These are phyloP conservation scores for Saccharomycopsis babjevae DNA, from an alignment of 805 yeast genomes.

Conservation along the genomic window DNA sequence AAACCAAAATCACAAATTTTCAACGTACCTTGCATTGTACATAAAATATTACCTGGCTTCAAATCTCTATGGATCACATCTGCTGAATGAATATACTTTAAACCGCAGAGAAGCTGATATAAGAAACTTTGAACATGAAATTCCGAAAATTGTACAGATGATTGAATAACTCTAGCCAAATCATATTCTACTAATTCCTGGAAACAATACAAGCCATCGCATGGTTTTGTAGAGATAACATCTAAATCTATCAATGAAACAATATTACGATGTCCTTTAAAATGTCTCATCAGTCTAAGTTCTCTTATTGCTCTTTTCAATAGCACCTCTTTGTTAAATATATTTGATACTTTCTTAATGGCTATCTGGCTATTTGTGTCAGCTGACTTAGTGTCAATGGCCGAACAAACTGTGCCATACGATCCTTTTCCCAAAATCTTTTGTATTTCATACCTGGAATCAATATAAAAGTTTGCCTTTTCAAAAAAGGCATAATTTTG, in stretches of 20 bases:
- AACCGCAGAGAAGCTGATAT: constrained; percentile 78
- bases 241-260: constrained; percentile 68
- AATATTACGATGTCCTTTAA: constrained; percentile 80
- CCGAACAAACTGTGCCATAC: constrained; percentile 78
- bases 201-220: constrained; percentile 80
- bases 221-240: constrained; percentile 52
- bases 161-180: constrained; percentile 69
- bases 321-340: constrained; percentile 56
- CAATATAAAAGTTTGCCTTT: constrained; percentile 51
- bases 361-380: constrained; percentile 39
- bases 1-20: constrained; percentile 93
- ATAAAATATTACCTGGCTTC: constrained; percentile 83
- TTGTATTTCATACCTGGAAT: constrained; percentile 47
- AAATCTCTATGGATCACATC: constrained; percentile 88
- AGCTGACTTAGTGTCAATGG: constrained; percentile 35
- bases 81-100: constrained; percentile 84
- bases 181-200: constrained; percentile 82
- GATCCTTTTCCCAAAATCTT: constrained; percentile 72
- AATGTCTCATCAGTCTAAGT: constrained; percentile 66
- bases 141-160: constrained; percentile 69
- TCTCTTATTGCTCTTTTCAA: constrained; percentile 78
- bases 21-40: constrained; percentile 59
- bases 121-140: constrained; percentile 67
- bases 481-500: constrained; percentile 31
- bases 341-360: constrained; percentile 68